A percentile compares a stretch with the other conserved stretches of the same genome.
Evolutionary conservation across 2,329 filamentous ascomycete genomes (phyloP).

Genomic region (Alternaria gansuensis): DNA sequence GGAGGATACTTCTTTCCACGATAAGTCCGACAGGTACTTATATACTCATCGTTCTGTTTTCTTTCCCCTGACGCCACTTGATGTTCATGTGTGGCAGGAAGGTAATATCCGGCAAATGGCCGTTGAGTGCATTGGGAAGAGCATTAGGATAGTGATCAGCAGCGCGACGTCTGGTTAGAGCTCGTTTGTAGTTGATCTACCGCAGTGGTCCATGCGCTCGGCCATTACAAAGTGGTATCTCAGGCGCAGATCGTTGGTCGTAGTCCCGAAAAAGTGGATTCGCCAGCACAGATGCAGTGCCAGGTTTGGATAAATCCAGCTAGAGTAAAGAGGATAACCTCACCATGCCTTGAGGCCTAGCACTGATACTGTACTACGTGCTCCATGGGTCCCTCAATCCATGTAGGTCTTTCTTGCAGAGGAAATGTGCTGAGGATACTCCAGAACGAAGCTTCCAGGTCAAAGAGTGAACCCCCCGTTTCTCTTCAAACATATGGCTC

Average conservation of each 20-base stretch:
- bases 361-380: neutral
- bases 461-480: neutral
- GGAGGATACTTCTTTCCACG: neutral
- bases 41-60: neutral
- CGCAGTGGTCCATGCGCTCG: neutral
- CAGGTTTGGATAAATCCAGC: neutral
- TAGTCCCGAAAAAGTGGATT: neutral
- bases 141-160: constrained; percentile 5
- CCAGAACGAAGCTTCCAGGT: neutral
- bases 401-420: neutral
- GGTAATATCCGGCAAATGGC: constrained; percentile 6
- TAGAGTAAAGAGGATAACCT: constrained; percentile 1
- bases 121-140: constrained; percentile 2
- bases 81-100: constrained; percentile 3
- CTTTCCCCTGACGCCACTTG: constrained; percentile 4
- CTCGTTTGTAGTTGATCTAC: neutral
- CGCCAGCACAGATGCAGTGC: neutral
- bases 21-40: constrained; percentile 3
- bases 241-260: neutral
- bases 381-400: too few relatives aligned
- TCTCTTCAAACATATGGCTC: neutral
- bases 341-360: neutral
- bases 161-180: neutral
- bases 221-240: neutral
- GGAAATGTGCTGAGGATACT: neutral